Percentiles rank a stretch among this genome's conserved stretches.
phyloP scores from a whole-genome alignment of 78 protist genomes.

The Acrasis kona region DNA sequence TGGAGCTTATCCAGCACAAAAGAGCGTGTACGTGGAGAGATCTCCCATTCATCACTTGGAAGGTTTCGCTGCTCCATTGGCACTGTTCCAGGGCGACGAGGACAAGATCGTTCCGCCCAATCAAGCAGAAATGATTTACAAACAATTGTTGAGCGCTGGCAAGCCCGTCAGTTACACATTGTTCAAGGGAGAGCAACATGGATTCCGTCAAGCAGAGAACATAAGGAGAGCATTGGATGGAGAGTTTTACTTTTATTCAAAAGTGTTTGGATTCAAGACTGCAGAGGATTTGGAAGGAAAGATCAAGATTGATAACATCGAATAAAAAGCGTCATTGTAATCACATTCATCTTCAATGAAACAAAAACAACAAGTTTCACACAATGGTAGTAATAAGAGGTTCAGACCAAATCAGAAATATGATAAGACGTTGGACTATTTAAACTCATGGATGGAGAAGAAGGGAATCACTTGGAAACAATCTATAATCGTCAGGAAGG shows the following conservation, averaged over 20 bases:
- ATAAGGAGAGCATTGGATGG: conserved; percentile 9
- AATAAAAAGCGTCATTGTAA: too few relatives aligned
- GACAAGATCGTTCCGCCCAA: conserved; percentile 30
- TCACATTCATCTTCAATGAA: too few relatives aligned
- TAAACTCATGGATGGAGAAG: too few relatives aligned
- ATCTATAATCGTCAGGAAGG: too few relatives aligned
- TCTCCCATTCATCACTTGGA: conserved; percentile 17
- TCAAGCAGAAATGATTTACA: conserved; percentile 29
- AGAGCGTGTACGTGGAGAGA: conserved; percentile 6
- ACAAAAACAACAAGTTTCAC: too few relatives aligned
- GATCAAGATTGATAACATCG: background rate
- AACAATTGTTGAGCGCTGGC: conserved; percentile 2
- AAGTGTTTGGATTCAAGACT: background rate
- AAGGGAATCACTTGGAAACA: too few relatives aligned
- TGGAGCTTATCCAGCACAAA: conserved; percentile 7
- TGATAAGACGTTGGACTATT: too few relatives aligned
- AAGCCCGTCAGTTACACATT: background rate
- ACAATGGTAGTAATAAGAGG: too few relatives aligned
- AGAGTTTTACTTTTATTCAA: background rate
- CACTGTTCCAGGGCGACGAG: conserved; percentile 40
- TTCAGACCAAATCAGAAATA: too few relatives aligned
- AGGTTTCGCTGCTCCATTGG: conserved; percentile 18
- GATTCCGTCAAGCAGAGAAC: conserved; percentile 25
- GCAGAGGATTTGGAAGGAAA: background rate
- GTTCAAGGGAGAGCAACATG: conserved; percentile 35